Evolutionary conservation across 768 basidiomycete species (phyloP).

Genomic region (Boletus eberwhitei): DNA sequence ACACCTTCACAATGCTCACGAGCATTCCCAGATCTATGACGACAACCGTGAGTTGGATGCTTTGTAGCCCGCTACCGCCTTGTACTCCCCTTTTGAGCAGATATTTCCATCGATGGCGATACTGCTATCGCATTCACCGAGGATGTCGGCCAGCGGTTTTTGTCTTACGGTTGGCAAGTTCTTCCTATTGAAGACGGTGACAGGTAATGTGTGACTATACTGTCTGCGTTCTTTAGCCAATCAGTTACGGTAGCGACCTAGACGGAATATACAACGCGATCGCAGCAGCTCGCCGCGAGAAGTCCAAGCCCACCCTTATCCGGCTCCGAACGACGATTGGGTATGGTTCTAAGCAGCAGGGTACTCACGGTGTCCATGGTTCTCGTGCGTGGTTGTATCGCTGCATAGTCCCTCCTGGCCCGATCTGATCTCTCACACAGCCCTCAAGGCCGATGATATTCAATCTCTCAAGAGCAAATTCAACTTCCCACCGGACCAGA

Average conservation of each 20-base stretch:
- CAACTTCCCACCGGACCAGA: slow-evolving; percentile 73
- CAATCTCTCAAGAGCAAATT: slow-evolving; percentile 78
- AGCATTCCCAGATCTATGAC: slow-evolving; percentile 69
- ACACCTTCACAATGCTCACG: slow-evolving; percentile 17
- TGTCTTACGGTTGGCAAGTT: slow-evolving; percentile 93
- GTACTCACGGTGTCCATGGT: slow-evolving; percentile 93
- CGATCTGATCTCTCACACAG: slow-evolving; percentile 36
- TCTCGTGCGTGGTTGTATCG: slow-evolving; percentile 59
- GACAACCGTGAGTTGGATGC: slow-evolving; percentile 73
- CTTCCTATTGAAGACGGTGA: slow-evolving; percentile 81
- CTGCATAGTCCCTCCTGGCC: not conserved
- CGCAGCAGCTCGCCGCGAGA: slow-evolving; percentile 69
- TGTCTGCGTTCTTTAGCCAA: slow-evolving; percentile 7
- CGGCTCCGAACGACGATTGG: slow-evolving; percentile 88
- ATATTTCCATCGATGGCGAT: slow-evolving; percentile 95
- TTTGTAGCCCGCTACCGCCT: not conserved
- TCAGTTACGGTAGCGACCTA: slow-evolving; percentile 57
- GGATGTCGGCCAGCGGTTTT: slow-evolving; percentile 84
- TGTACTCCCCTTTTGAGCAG: slow-evolving; percentile 36
- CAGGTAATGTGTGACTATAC: slow-evolving; percentile 40
- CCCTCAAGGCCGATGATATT: slow-evolving; percentile 92
- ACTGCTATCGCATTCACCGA: slow-evolving; percentile 93
- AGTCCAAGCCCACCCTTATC: slow-evolving; percentile 83
- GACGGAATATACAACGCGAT: slow-evolving; percentile 76
- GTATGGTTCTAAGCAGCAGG: slow-evolving; percentile 88